A percentile compares a stretch with the other conserved stretches of the same genome.
Evolutionary conservation across 441 rosid genomes (phyloP).

Genomic region (Eugenia klotzschiana): DNA sequence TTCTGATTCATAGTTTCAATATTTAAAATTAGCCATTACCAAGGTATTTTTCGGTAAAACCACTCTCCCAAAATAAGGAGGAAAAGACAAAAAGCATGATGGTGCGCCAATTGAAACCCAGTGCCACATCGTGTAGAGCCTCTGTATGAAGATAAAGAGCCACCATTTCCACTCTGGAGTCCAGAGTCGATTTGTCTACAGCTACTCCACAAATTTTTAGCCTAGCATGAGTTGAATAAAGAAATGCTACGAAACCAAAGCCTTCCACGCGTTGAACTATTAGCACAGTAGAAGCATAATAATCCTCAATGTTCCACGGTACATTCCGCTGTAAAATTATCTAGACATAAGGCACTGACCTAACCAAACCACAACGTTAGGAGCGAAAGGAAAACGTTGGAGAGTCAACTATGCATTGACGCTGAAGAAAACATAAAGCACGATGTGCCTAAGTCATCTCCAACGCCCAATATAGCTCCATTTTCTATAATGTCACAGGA

Average conservation of each 20-base stretch:
- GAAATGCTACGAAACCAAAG: not conserved
- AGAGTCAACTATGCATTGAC: not conserved
- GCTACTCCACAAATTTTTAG: not conserved
- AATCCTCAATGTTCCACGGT: not conserved
- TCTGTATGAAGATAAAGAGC: not conserved
- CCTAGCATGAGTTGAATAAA: not conserved
- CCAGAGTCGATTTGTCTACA: not conserved
- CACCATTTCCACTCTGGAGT: not conserved
- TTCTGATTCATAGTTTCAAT: not conserved
- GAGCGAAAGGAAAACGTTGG: not conserved
- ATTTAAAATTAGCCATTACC: not conserved
- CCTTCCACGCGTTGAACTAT: not conserved
- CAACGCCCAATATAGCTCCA: conserved; percentile 6
- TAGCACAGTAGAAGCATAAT: not conserved
- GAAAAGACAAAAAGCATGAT: not conserved
- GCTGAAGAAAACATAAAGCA: not conserved
- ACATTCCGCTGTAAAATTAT: not conserved
- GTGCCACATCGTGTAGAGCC: not conserved
- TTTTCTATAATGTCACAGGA: not conserved
- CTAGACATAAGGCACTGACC: not conserved
- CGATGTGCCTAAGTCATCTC: not conserved
- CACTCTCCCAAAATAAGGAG: not conserved
- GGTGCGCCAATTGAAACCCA: not conserved
- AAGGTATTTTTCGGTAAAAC: not conserved
- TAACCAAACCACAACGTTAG: not conserved